Evolutionary conservation across 108 stramenopile genomes (phyloP).

Genomic region (Cyclotella atomus): DNA sequence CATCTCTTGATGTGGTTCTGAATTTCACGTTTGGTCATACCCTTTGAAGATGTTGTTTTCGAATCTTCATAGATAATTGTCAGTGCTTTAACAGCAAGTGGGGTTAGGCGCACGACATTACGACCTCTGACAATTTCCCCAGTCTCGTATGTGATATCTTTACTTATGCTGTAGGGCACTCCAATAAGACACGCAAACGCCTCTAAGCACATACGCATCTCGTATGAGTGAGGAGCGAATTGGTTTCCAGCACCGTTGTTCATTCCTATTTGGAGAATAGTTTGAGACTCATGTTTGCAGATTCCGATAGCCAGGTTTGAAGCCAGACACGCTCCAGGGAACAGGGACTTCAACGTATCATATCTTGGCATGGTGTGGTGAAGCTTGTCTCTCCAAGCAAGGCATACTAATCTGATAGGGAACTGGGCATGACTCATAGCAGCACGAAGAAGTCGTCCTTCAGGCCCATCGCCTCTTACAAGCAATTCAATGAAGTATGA

Average conservation of each 20-base stretch:
- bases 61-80: constrained; percentile 69
- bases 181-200: constrained; percentile 71
- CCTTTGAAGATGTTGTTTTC: constrained; percentile 51
- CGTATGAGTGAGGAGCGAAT: constrained; percentile 33
- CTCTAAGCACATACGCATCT: constrained; percentile 59
- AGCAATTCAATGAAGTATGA: constrained; percentile 75
- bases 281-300: constrained; percentile 55
- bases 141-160: constrained; percentile 62
- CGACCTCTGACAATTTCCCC: constrained; percentile 63
- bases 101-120: constrained; percentile 49
- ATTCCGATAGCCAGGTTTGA: constrained; percentile 65
- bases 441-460: constrained; percentile 54
- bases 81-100: constrained; percentile 53
- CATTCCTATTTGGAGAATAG: constrained; percentile 59
- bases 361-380: constrained; percentile 40
- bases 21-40: constrained; percentile 75
- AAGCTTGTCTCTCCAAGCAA: constrained; percentile 67
- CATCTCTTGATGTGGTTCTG: constrained; percentile 74
- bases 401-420: constrained; percentile 67
- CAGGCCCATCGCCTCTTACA: constrained; percentile 43
- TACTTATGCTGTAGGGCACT: constrained; percentile 51
- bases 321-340: constrained; percentile 74
- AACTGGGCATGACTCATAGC: constrained; percentile 76
- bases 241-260: constrained; percentile 34
- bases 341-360: constrained; percentile 22